Conservation (phyloP, 768 basidiomycete species). For the Xerocomus spinulosus region DNA sequence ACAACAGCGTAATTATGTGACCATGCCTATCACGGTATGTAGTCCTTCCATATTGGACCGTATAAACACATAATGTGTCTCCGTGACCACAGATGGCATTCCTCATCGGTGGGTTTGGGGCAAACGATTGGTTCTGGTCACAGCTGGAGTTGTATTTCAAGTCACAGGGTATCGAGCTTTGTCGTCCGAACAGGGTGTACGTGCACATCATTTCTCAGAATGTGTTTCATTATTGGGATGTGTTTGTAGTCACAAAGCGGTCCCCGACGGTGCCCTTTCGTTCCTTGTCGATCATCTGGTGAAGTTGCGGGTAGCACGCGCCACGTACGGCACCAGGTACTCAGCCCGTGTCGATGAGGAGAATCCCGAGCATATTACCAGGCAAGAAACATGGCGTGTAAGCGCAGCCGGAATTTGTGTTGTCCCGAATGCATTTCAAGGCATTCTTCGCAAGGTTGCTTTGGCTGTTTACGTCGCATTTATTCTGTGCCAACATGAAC, state of each 20-base stretch:
- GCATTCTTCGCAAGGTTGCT: constrained; percentile 8
- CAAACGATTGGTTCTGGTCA: constrained; percentile 42
- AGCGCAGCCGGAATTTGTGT: background rate
- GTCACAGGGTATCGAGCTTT: constrained; percentile 35
- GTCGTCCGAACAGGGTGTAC: constrained; percentile 44
- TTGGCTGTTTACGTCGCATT: no score
- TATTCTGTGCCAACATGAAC: no score
- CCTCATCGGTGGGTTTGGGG: constrained; percentile 50
- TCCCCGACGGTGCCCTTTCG: constrained; percentile 44
- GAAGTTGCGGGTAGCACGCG: constrained; percentile 38
- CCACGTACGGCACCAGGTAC: constrained; percentile 55
- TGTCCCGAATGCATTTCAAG: constrained; percentile 5
- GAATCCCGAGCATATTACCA: constrained; percentile 8
- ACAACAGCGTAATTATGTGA: constrained; percentile 20
- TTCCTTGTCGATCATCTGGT: constrained; percentile 42
- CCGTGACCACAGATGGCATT: constrained; percentile 24
- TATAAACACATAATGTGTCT: background rate
- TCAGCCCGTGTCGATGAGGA: background rate
- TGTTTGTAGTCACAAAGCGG: constrained; percentile 37
- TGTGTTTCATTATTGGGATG: background rate
- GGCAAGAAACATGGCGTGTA: constrained; percentile 5
- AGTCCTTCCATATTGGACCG: background rate
- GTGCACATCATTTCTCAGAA: constrained; percentile 24
- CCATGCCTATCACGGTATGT: constrained; percentile 28
- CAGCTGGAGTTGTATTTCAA: constrained; percentile 35